Conservation (phyloP, 2,329 filamentous ascomycete species). For the Epichloe gansuensis region DNA sequence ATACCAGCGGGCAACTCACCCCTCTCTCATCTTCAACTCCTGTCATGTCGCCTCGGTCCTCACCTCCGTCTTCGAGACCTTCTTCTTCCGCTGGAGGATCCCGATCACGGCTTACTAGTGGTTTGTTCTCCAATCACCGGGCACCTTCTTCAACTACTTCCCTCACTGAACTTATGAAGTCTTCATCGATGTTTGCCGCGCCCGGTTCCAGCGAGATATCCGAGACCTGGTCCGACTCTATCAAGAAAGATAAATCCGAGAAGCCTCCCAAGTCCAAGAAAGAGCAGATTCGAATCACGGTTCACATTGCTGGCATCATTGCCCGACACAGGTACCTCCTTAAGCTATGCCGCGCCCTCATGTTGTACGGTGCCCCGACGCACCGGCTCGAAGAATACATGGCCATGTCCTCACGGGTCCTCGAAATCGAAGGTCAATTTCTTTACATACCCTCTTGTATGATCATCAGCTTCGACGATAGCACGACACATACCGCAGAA, state of each 20-base stretch:
- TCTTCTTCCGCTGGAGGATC: conserved; percentile 23
- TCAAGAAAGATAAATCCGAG: conserved; percentile 26
- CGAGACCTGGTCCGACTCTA: conserved; percentile 30
- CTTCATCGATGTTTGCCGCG: conserved; percentile 38
- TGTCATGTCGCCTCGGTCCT: conserved; percentile 27
- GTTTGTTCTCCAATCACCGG: conserved; percentile 29
- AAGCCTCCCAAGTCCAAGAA: conserved; percentile 24
- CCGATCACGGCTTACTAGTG: conserved; percentile 22
- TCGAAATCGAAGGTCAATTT: conserved; percentile 82
- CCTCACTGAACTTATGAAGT: conserved; percentile 39
- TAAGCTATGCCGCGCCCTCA: conserved; percentile 72
- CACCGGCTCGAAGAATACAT: conserved; percentile 88
- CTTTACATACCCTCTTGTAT: conserved; percentile 85
- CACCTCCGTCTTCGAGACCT: conserved; percentile 28
- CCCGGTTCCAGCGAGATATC: conserved; percentile 32
- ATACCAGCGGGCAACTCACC: conserved; percentile 28
- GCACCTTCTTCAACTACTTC: conserved; percentile 30
- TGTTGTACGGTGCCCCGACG: conserved; percentile 82
- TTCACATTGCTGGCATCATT: conserved; percentile 55
- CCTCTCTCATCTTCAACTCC: conserved; percentile 26
- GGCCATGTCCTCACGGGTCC: conserved; percentile 75
- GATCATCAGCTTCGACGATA: conserved; percentile 83
- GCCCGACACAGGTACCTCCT: conserved; percentile 72
- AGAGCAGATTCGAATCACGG: conserved; percentile 33
- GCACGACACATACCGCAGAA: conserved; percentile 60